Percentiles rank a stretch among this genome's conserved stretches.
phyloP scores from a whole-genome alignment of 2,329 filamentous ascomycete species.

The Pestalotiopsis sp. region DNA sequence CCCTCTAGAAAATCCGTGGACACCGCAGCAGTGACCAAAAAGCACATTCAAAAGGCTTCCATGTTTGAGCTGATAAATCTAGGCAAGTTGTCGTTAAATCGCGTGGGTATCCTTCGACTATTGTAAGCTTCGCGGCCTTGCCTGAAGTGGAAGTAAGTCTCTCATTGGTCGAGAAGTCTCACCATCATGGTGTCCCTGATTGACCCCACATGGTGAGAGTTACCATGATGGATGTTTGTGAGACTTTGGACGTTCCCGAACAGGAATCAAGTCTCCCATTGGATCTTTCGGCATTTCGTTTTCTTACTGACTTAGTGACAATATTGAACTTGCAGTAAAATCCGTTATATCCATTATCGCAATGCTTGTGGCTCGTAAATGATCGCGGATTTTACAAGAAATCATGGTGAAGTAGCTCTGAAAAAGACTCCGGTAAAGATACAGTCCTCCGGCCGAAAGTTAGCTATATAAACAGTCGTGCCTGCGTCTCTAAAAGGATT shows the following conservation, averaged over 20 bases:
- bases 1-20: too few species aligned
- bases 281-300: not conserved
- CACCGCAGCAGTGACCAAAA: too few species aligned
- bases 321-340: not conserved
- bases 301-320: too few species aligned
- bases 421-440: too few species aligned
- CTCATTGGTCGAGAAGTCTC: not conserved
- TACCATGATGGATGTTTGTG: not conserved
- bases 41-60: too few species aligned
- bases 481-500: not conserved
- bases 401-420: too few species aligned
- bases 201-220: not conserved
- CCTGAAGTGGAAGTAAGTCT: not conserved
- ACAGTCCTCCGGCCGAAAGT: too few species aligned
- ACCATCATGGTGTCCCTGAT: not conserved
- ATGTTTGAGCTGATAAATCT: too few species aligned
- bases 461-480: not conserved
- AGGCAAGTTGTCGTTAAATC: too few species aligned
- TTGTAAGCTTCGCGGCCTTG: not conserved
- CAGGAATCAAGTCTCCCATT: slow-evolving; percentile 9
- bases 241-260: not conserved
- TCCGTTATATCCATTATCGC: slow-evolving; percentile 2
- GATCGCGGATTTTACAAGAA: not conserved
- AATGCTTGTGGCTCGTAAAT: not conserved
- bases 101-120: not conserved